phyloP scores from a whole-genome alignment of 768 basidiomycete genomes.

The Trametes maxima region DNA sequence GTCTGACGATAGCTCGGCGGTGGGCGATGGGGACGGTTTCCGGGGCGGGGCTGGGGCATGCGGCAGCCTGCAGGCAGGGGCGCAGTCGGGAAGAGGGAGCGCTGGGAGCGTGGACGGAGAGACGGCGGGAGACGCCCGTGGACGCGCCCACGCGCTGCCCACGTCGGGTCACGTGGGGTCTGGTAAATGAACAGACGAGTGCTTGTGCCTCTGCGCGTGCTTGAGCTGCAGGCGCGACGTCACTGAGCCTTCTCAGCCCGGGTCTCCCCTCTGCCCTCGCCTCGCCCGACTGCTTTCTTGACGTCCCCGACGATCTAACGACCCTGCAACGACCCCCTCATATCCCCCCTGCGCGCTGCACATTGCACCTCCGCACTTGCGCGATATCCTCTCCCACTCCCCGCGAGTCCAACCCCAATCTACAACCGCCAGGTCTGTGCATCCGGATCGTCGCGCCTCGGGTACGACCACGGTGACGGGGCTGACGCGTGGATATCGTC shows the following conservation, averaged over 20 bases:
- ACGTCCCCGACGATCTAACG: constrained; percentile 15
- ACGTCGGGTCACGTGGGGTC: background rate
- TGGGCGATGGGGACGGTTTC: background rate
- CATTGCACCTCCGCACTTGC: background rate
- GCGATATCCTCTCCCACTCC: constrained; percentile 8
- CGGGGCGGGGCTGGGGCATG: constrained; percentile 6
- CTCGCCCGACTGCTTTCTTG: background rate
- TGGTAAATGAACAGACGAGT: background rate
- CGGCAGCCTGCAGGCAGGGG: constrained; percentile 15
- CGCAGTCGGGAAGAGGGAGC: constrained; percentile 6
- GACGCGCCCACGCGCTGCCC: constrained; percentile 1
- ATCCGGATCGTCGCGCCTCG: background rate
- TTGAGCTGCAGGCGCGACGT: constrained; percentile 3
- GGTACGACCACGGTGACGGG: background rate
- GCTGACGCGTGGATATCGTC: background rate
- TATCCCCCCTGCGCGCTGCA: background rate
- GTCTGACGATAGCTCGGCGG: background rate
- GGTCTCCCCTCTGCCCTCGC: constrained; percentile 17
- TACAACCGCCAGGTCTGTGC: constrained; percentile 12
- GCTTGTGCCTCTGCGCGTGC: background rate
- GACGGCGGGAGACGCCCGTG: background rate
- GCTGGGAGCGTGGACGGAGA: background rate
- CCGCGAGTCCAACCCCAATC: background rate
- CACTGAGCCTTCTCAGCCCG: background rate
- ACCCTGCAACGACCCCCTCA: constrained; percentile 9